Base-by-base conservation (phyloP, 192 early-diverging fungal species). In the Backusella tarrabulga region DNA sequence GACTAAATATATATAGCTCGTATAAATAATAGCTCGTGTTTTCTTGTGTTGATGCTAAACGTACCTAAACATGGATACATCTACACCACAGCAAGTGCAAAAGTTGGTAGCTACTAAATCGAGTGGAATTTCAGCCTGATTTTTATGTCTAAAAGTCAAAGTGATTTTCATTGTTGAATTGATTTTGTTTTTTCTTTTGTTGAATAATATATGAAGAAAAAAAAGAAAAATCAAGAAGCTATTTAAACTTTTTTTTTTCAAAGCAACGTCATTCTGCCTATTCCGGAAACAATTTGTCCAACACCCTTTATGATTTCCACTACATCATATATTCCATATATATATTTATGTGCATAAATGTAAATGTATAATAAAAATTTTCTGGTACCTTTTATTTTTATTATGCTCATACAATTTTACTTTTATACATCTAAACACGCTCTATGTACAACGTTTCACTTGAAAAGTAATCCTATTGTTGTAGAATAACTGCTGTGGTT, bases 31-130 rank as follows among this genome's bases (percentile, higher is more conserved):
- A 63, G 12, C 4, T 63, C 56, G 1, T 63, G 29, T 29, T 63
- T 26, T 56, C 21, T 9, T 63, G 56, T 63, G 56, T 29, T 63
- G 56, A 63, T 63, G 7, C 26, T 63, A 63, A 63, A 63, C 56
- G 23, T 29, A 63, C 56, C 56, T 63, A 63, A 63, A 63, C 56
- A 29, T 63, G 56, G 56, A 63, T 63, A 63, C 56, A 63, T 63
- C 56, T 63, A 63, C 56, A 63, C 56, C 56, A 63, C 56, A 63
- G 8, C 56, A 63, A 63, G 56, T 4, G 4, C 56, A 63, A 26
- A 63, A 63, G 21, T 9, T 29, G n/a, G 23, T 12, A 63, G 23
- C 23, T 63, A 63, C 56, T 63, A 63, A 29, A 29, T 63, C 56
- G 56, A 63, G 56, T 1, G 56, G 56, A 63, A 63, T 63, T 63